A percentile compares a stretch with the other conserved stretches of the same genome.
Conservation (phyloP, 208 protist species). For the Acanthamoeba royreba region DNA sequence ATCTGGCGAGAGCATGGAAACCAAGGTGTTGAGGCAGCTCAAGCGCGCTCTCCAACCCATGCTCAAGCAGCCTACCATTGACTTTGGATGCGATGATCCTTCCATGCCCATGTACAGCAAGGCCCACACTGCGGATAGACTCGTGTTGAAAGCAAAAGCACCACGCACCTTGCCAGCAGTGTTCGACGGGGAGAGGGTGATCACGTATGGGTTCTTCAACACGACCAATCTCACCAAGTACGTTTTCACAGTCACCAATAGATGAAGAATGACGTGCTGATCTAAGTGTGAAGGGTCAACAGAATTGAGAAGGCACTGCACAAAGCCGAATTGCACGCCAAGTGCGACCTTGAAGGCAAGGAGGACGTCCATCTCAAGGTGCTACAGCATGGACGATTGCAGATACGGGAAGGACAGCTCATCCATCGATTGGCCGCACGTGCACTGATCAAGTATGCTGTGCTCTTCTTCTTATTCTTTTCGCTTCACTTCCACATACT, state of each 20-base stretch:
- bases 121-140: not conserved
- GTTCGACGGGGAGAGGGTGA: conserved; percentile 51
- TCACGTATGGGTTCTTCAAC: conserved; percentile 46
- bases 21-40: conserved; percentile 56
- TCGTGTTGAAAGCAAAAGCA: conserved; percentile 16
- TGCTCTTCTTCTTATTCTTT: not conserved
- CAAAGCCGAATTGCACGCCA: not conserved
- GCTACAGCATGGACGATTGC: not conserved
- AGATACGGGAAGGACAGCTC: conserved; percentile 23
- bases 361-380: not conserved
- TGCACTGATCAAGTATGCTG: not conserved
- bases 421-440: conserved; percentile 59
- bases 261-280: no score
- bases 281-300: no score
- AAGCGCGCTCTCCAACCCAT: conserved; percentile 54
- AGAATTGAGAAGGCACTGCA: not conserved
- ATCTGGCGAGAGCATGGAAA: conserved; percentile 45
- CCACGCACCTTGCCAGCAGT: conserved; percentile 41
- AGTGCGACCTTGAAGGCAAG: not conserved
- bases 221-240: not conserved
- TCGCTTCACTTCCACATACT: no score
- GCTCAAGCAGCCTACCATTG: not conserved
- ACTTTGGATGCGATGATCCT: no score
- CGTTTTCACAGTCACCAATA: not conserved
- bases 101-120: no score